Conservation (phyloP, 495 filamentous ascomycete genomes). For the Penicillium canariense region DNA sequence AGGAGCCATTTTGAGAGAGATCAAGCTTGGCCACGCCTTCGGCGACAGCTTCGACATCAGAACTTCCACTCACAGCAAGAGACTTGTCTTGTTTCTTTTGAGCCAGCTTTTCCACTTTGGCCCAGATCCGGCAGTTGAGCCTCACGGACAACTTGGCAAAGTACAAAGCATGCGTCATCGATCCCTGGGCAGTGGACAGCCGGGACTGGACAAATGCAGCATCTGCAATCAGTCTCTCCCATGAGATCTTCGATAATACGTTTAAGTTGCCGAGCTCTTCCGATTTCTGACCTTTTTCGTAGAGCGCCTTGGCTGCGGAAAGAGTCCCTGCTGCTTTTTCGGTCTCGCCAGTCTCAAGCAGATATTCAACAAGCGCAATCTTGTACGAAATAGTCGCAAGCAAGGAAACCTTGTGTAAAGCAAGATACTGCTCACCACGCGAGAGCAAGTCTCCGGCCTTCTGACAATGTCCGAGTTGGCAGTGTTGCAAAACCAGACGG, state of each 20-base stretch:
- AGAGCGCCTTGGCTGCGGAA: conserved; percentile 31
- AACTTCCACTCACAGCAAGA: conserved; percentile 18
- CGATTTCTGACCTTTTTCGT: conserved; percentile 34
- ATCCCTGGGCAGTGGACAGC: conserved; percentile 61
- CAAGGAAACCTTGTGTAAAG: conserved; percentile 34
- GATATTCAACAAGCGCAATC: conserved; percentile 71
- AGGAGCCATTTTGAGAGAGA: conserved; percentile 28
- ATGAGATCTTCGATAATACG: conserved; percentile 37
- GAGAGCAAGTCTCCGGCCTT: conserved; percentile 66
- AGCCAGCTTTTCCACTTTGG: conserved; percentile 55
- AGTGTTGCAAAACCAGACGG: conserved; percentile 66
- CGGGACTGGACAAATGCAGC: conserved; percentile 59
- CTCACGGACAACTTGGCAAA: conserved; percentile 66
- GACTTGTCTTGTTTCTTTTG: conserved; percentile 36
- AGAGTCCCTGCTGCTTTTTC: conserved; percentile 50
- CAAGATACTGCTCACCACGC: conserved; percentile 52
- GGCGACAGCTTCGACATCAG: conserved; percentile 41
- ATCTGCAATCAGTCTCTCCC: conserved; percentile 49
- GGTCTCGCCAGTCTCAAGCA: conserved; percentile 61
- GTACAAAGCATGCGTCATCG: conserved; percentile 60
- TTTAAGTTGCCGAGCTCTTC: conserved; percentile 29
- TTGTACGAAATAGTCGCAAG: conserved; percentile 57
- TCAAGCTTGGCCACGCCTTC: conserved; percentile 46
- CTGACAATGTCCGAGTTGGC: conserved; percentile 71
- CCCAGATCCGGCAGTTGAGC: conserved; percentile 69